Percentiles rank a stretch among this genome's conserved stretches.
These are phyloP conservation scores for Hypomontagnella monticulosa DNA, from an alignment of 495 filamentous ascomycete species.

Conservation along the genomic window DNA sequence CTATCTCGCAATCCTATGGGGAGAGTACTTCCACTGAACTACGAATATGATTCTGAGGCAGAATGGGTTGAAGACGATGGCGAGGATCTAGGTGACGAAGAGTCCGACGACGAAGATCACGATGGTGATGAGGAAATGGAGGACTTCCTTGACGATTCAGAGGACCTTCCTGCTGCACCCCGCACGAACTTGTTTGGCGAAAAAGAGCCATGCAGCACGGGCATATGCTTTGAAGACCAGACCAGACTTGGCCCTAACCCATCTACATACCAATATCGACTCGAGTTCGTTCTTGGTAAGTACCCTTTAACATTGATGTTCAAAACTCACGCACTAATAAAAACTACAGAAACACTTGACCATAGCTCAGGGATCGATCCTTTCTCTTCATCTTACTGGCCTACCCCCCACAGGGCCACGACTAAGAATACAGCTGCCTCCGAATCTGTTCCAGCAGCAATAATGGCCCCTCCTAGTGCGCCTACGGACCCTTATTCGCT, in stretches of 20 bases:
- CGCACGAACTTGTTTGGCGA: constrained; percentile 64
- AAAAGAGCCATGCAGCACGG: constrained; percentile 77
- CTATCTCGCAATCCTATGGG: constrained; percentile 77
- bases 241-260: constrained; percentile 52
- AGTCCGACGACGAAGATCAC: constrained; percentile 77
- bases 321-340: constrained; percentile 18
- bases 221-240: constrained; percentile 81
- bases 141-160: constrained; percentile 79
- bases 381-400: constrained; percentile 85
- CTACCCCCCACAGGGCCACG: constrained; percentile 48
- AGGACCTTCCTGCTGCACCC: constrained; percentile 49
- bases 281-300: constrained; percentile 79
- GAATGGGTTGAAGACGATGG: constrained; percentile 91
- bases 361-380: constrained; percentile 76
- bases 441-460: constrained; percentile 1
- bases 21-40: constrained; percentile 76
- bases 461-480: constrained; percentile 34
- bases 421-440: constrained; percentile 3
- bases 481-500: constrained; percentile 28
- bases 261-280: constrained; percentile 65
- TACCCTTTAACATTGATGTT: background rate
- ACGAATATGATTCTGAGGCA: constrained; percentile 96
- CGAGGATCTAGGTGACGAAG: constrained; percentile 78
- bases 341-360: constrained; percentile 45
- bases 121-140: constrained; percentile 75